phyloP scores from a whole-genome alignment of 305 asterid genomes.

The Nicotiana rustica region DNA sequence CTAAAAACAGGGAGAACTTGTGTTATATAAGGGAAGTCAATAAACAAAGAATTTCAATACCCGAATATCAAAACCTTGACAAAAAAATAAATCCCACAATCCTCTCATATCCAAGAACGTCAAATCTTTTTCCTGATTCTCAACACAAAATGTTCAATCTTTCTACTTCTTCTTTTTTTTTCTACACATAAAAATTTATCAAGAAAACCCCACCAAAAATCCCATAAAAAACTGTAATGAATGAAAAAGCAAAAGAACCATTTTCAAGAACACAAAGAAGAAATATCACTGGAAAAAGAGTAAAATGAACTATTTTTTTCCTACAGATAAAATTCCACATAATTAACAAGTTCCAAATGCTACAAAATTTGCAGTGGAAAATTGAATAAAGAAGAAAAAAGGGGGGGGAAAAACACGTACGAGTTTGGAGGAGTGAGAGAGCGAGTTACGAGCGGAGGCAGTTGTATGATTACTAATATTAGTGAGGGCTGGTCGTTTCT shows the following conservation, averaged over 20 bases:
- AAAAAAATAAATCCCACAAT: not conserved
- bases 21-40: not conserved
- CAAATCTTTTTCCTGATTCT: not conserved
- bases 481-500: conserved; percentile 86
- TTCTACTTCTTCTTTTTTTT: too few relatives aligned
- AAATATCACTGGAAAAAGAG: not conserved
- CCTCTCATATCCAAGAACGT: not conserved
- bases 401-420: conserved; percentile 46
- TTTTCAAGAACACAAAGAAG: not conserved
- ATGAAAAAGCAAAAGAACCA: not conserved
- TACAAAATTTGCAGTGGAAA: not conserved
- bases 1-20: not conserved
- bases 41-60: not conserved
- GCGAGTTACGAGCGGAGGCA: conserved; percentile 46
- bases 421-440: conserved; percentile 59
- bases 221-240: not conserved
- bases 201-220: not conserved
- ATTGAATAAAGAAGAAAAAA: not conserved
- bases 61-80: conserved; percentile 3
- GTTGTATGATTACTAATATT: conserved; percentile 74
- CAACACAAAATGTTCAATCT: not conserved
- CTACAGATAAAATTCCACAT: not conserved
- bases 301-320: not conserved
- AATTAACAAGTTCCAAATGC: not conserved
- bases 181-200: not conserved